Evolutionary conservation across 148 eudicot genomes (phyloP).

Genomic region (Chenopodium quinoa): DNA sequence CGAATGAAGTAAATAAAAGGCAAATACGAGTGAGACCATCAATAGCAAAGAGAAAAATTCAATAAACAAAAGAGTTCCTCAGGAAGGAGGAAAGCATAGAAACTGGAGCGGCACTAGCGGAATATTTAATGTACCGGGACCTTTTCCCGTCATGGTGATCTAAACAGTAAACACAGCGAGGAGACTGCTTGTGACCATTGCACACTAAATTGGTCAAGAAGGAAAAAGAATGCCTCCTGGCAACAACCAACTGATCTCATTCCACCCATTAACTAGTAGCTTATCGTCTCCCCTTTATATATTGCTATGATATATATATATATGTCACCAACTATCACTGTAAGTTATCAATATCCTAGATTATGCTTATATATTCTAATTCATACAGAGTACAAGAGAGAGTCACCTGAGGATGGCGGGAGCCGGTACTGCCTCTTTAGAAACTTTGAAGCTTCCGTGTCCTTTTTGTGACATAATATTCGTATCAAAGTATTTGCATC

Average conservation of each 20-base stretch:
- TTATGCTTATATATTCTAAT: neutral
- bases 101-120: too few relatives aligned
- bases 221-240: neutral
- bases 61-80: neutral
- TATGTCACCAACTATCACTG: neutral
- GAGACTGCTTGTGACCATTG: neutral
- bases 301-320: too few relatives aligned
- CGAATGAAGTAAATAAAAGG: neutral
- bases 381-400: neutral
- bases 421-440: constrained; percentile 64
- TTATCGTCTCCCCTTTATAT: too few relatives aligned
- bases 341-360: neutral
- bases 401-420: constrained; percentile 85
- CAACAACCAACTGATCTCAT: neutral
- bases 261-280: neutral
- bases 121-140: too few relatives aligned
- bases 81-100: neutral
- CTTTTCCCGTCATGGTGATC: neutral
- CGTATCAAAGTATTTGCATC: constrained; percentile 79
- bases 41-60: neutral
- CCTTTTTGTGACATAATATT: constrained; percentile 86
- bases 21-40: neutral
- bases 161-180: neutral
- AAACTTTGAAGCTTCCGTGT: constrained; percentile 74
- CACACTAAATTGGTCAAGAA: neutral